Conservation (phyloP, 192 early-diverging fungal species). For the Rhizoclosmatium sp. region DNA sequence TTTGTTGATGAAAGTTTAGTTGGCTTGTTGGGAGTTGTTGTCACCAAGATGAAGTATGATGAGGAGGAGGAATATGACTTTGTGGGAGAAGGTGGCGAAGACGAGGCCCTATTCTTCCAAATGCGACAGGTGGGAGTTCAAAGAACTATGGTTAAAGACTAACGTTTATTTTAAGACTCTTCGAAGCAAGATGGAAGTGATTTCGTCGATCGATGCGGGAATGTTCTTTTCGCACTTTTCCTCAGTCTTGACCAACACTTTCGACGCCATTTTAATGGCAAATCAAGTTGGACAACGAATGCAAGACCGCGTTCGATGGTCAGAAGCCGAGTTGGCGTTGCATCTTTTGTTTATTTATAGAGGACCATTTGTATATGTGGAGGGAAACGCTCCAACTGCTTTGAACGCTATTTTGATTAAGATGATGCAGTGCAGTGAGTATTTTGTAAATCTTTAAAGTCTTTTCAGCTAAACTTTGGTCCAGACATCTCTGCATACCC, state of each 20-base stretch:
- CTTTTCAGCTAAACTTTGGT: not conserved
- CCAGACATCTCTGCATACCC: slow-evolving; percentile 75
- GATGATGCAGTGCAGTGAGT: slow-evolving; percentile 67
- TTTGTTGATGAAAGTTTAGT: slow-evolving; percentile 41
- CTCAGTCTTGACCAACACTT: slow-evolving; percentile 65
- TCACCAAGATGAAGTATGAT: slow-evolving; percentile 91
- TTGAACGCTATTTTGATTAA: slow-evolving; percentile 67
- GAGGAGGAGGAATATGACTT: slow-evolving; percentile 77
- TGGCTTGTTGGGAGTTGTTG: slow-evolving; percentile 68
- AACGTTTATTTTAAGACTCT: slow-evolving; percentile 37
- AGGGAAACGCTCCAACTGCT: slow-evolving; percentile 52
- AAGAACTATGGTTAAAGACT: not conserved
- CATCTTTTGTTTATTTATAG: slow-evolving; percentile 75
- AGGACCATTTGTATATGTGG: slow-evolving; percentile 69
- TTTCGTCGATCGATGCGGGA: slow-evolving; percentile 72
- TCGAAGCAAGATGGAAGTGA: slow-evolving; percentile 66
- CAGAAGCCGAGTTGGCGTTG: slow-evolving; percentile 77
- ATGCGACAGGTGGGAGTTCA: slow-evolving; percentile 64
- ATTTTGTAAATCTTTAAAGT: slow-evolving; percentile 45
- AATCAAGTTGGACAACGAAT: slow-evolving; percentile 14
- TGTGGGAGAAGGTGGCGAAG: slow-evolving; percentile 77
- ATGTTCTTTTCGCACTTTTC: slow-evolving; percentile 67
- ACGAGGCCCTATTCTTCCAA: slow-evolving; percentile 77
- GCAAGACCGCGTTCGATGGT: slow-evolving; percentile 60
- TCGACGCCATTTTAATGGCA: slow-evolving; percentile 59